Evolutionary conservation across 2,329 filamentous ascomycete species (phyloP).

Genomic region (Fusarium sp.): DNA sequence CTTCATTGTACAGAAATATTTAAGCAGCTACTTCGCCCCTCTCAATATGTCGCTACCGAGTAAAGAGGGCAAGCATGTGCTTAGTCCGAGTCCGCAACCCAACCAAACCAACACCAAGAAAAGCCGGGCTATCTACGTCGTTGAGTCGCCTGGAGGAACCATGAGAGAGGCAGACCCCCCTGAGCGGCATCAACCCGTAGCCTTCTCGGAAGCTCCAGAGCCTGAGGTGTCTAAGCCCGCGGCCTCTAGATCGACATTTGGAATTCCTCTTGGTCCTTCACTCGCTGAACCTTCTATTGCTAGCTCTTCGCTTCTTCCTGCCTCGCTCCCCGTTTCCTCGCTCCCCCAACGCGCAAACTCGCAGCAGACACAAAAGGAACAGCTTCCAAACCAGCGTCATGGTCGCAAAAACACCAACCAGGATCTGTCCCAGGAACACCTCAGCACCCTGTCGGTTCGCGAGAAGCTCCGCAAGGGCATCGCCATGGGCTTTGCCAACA

Average conservation of each 20-base stretch:
- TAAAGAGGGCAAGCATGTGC: slow-evolving; percentile 23
- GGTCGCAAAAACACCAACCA: slow-evolving; percentile 1
- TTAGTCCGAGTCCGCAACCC: slow-evolving; percentile 37
- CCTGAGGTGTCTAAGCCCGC: background rate
- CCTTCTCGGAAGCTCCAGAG: background rate
- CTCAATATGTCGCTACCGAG: slow-evolving; percentile 18
- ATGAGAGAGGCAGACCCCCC: slow-evolving; percentile 28
- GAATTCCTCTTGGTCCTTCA: background rate
- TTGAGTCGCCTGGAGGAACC: slow-evolving; percentile 40
- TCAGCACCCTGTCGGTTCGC: slow-evolving; percentile 24
- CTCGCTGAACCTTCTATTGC: too few species aligned
- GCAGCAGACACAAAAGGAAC: background rate
- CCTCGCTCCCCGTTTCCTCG: background rate
- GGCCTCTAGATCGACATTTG: background rate
- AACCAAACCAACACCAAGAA: slow-evolving; percentile 22
- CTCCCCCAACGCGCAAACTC: background rate
- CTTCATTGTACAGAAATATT: background rate
- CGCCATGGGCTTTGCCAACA: slow-evolving; percentile 36
- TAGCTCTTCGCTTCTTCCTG: background rate
- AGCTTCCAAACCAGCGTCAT: background rate
- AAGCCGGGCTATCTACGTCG: slow-evolving; percentile 16
- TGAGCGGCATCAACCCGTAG: background rate
- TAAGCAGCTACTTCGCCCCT: background rate
- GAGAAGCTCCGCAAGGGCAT: slow-evolving; percentile 45
- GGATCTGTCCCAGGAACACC: slow-evolving; percentile 32